A percentile compares a stretch with the other conserved stretches of the same genome.
Conservation (phyloP, 139 green algal genomes). For the Zygnema circumcarinatum region DNA sequence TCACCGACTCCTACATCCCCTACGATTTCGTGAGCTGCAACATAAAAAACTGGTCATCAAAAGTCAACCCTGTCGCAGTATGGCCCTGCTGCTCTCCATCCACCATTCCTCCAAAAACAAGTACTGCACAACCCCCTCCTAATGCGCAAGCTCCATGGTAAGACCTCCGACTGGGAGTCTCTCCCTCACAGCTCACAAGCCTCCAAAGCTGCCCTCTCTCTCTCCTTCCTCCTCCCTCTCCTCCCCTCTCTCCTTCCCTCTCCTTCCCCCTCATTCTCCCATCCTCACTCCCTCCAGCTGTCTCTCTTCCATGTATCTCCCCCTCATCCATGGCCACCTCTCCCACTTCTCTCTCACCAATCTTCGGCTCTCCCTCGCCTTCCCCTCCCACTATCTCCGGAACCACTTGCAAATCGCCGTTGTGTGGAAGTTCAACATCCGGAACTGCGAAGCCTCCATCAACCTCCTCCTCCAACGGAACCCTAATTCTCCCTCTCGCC, state of each 20-base stretch:
- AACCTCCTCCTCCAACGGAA: not conserved
- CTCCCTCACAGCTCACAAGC: not conserved
- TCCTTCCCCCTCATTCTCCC: not conserved
- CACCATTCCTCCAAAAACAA: slow-evolving; percentile 55
- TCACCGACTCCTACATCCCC: too few species aligned
- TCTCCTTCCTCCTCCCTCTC: not conserved
- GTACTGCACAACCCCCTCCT: slow-evolving; percentile 14
- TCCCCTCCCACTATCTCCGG: not conserved
- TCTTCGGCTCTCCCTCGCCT: not conserved
- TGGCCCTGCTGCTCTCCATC: slow-evolving; percentile 36
- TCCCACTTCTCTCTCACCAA: not conserved
- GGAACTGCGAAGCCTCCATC: not conserved
- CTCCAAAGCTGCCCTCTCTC: slow-evolving; percentile 23
- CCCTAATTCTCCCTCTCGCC: not conserved
- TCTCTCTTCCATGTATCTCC: not conserved
- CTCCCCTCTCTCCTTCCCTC: not conserved
- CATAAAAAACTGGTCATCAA: slow-evolving; percentile 44
- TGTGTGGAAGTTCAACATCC: not conserved
- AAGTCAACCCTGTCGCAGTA: slow-evolving; percentile 14
- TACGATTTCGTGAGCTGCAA: too few species aligned
- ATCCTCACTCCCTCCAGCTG: not conserved
- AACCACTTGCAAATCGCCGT: slow-evolving; percentile 30
- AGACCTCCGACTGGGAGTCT: slow-evolving; percentile 25
- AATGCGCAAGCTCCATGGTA: slow-evolving; percentile 32
- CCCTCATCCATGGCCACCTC: not conserved